phyloP scores from a whole-genome alignment of 1,284 basidiomycete species.

The Gomphus sp. region DNA sequence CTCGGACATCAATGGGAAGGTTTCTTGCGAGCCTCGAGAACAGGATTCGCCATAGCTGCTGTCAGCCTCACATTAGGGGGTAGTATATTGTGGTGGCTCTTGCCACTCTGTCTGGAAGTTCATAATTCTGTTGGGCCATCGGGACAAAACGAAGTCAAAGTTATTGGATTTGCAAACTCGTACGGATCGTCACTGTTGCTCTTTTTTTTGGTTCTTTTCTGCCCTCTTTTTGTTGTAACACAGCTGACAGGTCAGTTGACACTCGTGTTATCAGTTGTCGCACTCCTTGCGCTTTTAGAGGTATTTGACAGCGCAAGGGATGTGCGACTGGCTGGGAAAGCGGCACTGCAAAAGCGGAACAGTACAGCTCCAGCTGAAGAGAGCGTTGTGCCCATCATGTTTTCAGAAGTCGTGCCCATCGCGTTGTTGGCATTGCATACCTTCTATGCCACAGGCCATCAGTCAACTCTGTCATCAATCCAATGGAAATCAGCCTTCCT shows the following conservation, averaged over 20 bases:
- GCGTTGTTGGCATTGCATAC: constrained; percentile 67
- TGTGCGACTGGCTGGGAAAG: constrained; percentile 39
- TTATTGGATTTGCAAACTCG: constrained; percentile 86
- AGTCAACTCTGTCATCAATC: constrained; percentile 80
- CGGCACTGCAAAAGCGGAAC: constrained; percentile 31
- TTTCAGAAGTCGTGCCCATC: constrained; percentile 64
- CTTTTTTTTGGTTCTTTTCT: constrained; percentile 64
- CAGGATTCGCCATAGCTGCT: constrained; percentile 52
- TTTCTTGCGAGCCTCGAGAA: constrained; percentile 42
- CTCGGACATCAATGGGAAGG: constrained; percentile 31
- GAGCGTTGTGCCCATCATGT: constrained; percentile 25
- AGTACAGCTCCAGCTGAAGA: constrained; percentile 19
- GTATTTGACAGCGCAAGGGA: constrained; percentile 74
- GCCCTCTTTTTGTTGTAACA: constrained; percentile 55
- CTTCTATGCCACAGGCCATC: constrained; percentile 91
- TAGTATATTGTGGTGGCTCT: constrained; percentile 57
- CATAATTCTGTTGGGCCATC: constrained; percentile 17
- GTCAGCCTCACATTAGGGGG: constrained; percentile 43
- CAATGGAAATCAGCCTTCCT: constrained; percentile 96
- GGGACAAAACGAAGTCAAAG: constrained; percentile 41
- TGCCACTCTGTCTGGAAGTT: constrained; percentile 68
- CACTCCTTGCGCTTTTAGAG: constrained; percentile 67
- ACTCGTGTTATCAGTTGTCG: constrained; percentile 53
- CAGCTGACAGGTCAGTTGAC: constrained; percentile 81
- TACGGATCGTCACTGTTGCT: constrained; percentile 84